phyloP scores from a whole-genome alignment of 2,329 filamentous ascomycete genomes.

The Claviceps paspali region DNA sequence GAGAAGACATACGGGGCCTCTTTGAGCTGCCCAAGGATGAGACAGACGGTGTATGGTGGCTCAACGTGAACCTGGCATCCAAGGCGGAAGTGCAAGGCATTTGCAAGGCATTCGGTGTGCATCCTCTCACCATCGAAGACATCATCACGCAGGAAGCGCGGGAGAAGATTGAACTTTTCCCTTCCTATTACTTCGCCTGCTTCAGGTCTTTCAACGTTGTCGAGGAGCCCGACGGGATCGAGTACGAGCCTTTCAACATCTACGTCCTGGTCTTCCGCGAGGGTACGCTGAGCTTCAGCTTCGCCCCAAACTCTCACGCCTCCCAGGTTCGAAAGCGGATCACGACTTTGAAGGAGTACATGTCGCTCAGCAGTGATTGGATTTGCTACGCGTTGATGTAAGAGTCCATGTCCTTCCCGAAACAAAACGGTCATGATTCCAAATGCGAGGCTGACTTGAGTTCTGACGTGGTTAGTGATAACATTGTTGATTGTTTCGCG shows the following conservation, averaged over 20 bases:
- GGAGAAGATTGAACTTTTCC: slow-evolving; percentile 96
- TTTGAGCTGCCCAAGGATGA: slow-evolving; percentile 54
- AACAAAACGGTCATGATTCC: background rate
- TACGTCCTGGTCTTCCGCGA: slow-evolving; percentile 96
- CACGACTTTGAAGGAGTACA: slow-evolving; percentile 82
- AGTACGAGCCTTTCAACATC: slow-evolving; percentile 88
- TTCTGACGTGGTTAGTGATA: slow-evolving; percentile 43
- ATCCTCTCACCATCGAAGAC: slow-evolving; percentile 91
- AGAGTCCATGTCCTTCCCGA: slow-evolving; percentile 22
- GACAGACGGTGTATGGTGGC: slow-evolving; percentile 86
- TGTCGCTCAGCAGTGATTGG: slow-evolving; percentile 91
- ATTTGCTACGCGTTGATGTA: slow-evolving; percentile 97
- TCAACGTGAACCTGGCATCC: slow-evolving; percentile 82
- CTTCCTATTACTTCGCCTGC: slow-evolving; percentile 94
- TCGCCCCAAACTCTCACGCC: slow-evolving; percentile 73
- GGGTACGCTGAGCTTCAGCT: slow-evolving; percentile 89
- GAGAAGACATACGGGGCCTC: slow-evolving; percentile 76
- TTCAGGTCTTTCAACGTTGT: slow-evolving; percentile 84
- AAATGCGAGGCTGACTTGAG: background rate
- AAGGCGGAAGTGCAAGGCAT: slow-evolving; percentile 78
- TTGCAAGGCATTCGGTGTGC: slow-evolving; percentile 88
- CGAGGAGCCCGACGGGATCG: slow-evolving; percentile 61
- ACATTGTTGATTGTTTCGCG: slow-evolving; percentile 93
- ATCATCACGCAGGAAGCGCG: slow-evolving; percentile 90
- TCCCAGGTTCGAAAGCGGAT: slow-evolving; percentile 84